Base-by-base conservation (phyloP, 805 yeast species). In the Candida wancherniae region DNA sequence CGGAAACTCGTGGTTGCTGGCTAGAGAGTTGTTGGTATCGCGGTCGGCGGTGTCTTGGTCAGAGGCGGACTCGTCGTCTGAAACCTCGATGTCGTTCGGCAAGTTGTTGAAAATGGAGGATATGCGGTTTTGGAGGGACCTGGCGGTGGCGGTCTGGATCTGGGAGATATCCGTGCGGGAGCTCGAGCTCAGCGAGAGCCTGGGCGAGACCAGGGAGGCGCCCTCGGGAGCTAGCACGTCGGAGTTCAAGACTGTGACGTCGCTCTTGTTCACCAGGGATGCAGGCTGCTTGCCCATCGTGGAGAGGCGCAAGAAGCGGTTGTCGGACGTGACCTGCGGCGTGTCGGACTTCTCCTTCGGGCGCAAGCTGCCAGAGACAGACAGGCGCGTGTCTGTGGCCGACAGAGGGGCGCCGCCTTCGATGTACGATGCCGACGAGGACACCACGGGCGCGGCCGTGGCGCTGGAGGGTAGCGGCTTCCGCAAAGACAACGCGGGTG, bases 71-170 rank as follows among this genome's bases (percentile, higher is more conserved):
- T 66, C 71, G 37, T 66, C 71, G 31, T 66, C 72, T 0, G 69
- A 63, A 5, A 66, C 44, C 36, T 66, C 71, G 31, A 66, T 63
- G 47, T 66, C 72, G 40, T 66, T 66, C 9, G 72, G 72, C n/a
- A 66, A 45, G 25, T 66, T 66, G 37, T 61, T 66, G 47, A 66
- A 66, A 4, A 64, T 58, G 5, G 67, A 52, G 2, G 67, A 50
- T 9, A 63, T 61, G 19, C 56, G 45, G 37, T 46, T 57, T 39
- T 52, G 62, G 5, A 59, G 43, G n/a, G 56, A 38, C 13, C 35
- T 36, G 16, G 31, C 42, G 18, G 34, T 29, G 10, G 40, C 29
- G 3, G 39, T 29, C 28, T 27, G 27, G 17, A 11, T 8, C 13
- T 26, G 14, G 19, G 29, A 13, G n/a, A n/a, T n/a, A 19, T 29